Conservation (phyloP, 805 yeast species). For the Lachancea dasiensis region DNA sequence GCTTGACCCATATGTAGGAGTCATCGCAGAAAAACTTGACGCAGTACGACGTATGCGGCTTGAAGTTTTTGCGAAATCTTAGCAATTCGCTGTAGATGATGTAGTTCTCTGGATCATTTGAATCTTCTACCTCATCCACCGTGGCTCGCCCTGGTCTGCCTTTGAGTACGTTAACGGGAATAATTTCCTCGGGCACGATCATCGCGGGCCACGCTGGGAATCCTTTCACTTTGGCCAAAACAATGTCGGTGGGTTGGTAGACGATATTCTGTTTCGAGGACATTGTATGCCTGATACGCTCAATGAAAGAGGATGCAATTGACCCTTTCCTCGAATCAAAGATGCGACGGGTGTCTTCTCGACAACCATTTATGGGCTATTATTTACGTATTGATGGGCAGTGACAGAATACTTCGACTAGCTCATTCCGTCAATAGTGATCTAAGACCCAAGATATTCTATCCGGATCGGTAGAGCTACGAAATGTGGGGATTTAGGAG, state of each 20-base stretch:
- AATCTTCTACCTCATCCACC: constrained; percentile 14
- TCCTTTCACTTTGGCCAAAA: constrained; percentile 78
- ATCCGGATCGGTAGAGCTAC: too few relatives aligned
- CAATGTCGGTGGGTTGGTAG: constrained; percentile 46
- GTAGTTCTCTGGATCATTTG: constrained; percentile 15
- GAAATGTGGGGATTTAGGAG: too few relatives aligned
- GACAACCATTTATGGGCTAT: too few relatives aligned
- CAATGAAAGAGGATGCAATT: too few relatives aligned
- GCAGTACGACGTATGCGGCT: constrained; percentile 21
- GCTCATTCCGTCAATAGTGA: too few relatives aligned
- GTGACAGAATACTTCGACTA: too few relatives aligned
- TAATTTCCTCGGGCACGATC: constrained; percentile 53
- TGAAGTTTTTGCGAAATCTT: constrained; percentile 22
- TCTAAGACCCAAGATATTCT: too few relatives aligned
- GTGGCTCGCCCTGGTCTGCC: constrained; percentile 8
- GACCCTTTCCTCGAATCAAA: too few relatives aligned
- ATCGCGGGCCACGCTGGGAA: constrained; percentile 91
- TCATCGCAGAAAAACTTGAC: constrained; percentile 33
- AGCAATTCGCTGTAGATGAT: constrained; percentile 23
- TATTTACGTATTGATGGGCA: too few relatives aligned
- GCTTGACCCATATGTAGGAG: constrained; percentile 31
- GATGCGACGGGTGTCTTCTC: too few relatives aligned
- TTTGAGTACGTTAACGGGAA: constrained; percentile 51
- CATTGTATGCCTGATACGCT: too few relatives aligned
- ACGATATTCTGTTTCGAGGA: constrained; percentile 14